phyloP scores from a whole-genome alignment of 2,329 filamentous ascomycete species.

The Fusarium sp. region DNA sequence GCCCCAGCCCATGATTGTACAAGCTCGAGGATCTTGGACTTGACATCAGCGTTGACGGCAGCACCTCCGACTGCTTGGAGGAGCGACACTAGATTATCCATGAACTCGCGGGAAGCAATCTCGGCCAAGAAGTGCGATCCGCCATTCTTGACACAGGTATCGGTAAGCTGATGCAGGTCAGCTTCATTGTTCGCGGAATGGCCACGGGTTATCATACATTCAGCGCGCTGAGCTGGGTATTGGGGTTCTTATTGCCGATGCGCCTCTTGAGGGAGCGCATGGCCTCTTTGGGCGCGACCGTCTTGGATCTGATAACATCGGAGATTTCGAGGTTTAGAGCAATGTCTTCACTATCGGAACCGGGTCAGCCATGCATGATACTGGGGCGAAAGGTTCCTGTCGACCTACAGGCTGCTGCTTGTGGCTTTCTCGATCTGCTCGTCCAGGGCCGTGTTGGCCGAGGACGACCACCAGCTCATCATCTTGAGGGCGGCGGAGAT shows the following conservation, averaged over 20 bases:
- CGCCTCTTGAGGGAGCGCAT: slow-evolving; percentile 96
- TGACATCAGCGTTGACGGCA: slow-evolving; percentile 86
- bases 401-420: slow-evolving; percentile 85
- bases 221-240: slow-evolving; percentile 93
- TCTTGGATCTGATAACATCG: slow-evolving; percentile 96
- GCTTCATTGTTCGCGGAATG: slow-evolving; percentile 3
- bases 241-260: slow-evolving; percentile 97
- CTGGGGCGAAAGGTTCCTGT: slow-evolving; percentile 27
- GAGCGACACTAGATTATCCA: slow-evolving; percentile 95
- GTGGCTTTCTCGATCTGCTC: slow-evolving; percentile 98
- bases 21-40: slow-evolving; percentile 89
- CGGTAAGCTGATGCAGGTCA: slow-evolving; percentile 75
- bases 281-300: slow-evolving; percentile 95
- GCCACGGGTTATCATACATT: slow-evolving; percentile 68
- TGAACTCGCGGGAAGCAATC: slow-evolving; percentile 96
- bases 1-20: slow-evolving; percentile 95
- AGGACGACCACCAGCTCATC: slow-evolving; percentile 98
- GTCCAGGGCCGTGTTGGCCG: slow-evolving; percentile 89
- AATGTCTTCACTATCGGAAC: slow-evolving; percentile 82
- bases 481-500: slow-evolving; percentile 52
- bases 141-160: slow-evolving; percentile 99
- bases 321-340: slow-evolving; percentile 98
- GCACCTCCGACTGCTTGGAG: slow-evolving; percentile 82
- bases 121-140: slow-evolving; percentile 94
- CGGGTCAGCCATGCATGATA: slow-evolving; percentile 19